phyloP scores from a whole-genome alignment of 192 early-diverging fungal species.

The Allomyces macrogynus region DNA sequence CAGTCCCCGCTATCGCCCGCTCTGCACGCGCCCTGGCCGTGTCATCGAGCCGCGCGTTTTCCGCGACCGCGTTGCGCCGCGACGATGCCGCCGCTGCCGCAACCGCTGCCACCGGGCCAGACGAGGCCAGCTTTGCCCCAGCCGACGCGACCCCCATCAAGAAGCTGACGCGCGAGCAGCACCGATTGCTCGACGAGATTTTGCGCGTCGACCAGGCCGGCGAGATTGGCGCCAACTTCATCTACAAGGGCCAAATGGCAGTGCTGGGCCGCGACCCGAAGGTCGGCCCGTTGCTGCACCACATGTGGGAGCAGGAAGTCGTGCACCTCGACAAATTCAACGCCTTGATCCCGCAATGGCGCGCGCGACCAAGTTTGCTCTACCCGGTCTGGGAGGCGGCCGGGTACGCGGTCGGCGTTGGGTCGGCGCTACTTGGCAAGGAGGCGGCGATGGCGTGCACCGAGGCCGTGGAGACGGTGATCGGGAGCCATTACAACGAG shows the following conservation, averaged over 20 bases:
- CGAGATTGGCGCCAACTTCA: constrained; percentile 83
- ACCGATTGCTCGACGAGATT: constrained; percentile 43
- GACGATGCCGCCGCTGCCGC: too few species aligned
- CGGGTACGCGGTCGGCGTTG: constrained; percentile 66
- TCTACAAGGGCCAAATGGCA: constrained; percentile 87
- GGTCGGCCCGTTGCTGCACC: constrained; percentile 40
- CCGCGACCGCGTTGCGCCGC: too few species aligned
- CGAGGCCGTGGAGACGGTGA: constrained; percentile 90
- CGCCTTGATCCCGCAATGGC: constrained; percentile 43
- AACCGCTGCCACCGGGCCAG: too few species aligned
- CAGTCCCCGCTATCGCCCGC: too few species aligned
- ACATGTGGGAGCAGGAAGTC: constrained; percentile 95
- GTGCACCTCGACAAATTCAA: constrained; percentile 63
- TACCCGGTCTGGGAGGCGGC: constrained; percentile 69
- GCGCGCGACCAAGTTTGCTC: constrained; percentile 67
- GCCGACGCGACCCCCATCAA: too few species aligned
- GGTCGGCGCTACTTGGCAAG: constrained; percentile 73
- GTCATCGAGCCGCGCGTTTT: too few species aligned
- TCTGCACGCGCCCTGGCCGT: too few species aligned
- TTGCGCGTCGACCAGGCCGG: constrained; percentile 95
- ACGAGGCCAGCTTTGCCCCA: too few species aligned
- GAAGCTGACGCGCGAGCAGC: constrained; percentile 24
- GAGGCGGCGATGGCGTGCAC: constrained; percentile 98
- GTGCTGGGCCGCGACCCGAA: constrained; percentile 47
- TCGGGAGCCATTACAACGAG: constrained; percentile 93